Percentiles rank a stretch among this genome's conserved stretches.
Conservation (phyloP, 2,329 filamentous ascomycete species). For the Dactylellina sp. region DNA sequence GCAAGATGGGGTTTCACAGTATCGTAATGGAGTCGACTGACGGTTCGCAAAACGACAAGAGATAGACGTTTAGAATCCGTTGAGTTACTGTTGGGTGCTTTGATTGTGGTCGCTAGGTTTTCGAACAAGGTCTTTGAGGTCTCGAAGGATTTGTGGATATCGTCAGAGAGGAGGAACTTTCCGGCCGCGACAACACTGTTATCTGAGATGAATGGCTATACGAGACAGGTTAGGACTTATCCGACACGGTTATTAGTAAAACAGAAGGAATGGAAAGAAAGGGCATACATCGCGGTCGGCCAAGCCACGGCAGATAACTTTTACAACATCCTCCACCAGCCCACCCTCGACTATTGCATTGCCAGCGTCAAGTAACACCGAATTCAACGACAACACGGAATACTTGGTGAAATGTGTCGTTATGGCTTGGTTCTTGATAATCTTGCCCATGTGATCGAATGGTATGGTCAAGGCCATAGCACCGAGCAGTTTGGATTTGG, state of each 20-base stretch:
- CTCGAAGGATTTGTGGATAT: slow-evolving; percentile 75
- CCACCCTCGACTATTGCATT: slow-evolving; percentile 74
- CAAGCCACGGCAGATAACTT: slow-evolving; percentile 84
- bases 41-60: slow-evolving; percentile 86
- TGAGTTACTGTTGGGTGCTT: slow-evolving; percentile 65
- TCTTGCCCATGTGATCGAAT: slow-evolving; percentile 72
- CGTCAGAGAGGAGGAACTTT: slow-evolving; percentile 82
- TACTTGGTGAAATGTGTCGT: slow-evolving; percentile 79
- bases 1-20: slow-evolving; percentile 83
- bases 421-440: slow-evolving; percentile 80
- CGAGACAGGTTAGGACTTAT: slow-evolving; percentile 3
- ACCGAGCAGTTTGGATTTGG: slow-evolving; percentile 88
- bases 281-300: slow-evolving; percentile 76
- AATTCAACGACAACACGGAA: slow-evolving; percentile 87
- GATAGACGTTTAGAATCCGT: slow-evolving; percentile 83
- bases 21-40: slow-evolving; percentile 79
- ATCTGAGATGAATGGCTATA: slow-evolving; percentile 82
- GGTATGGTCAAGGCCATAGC: slow-evolving; percentile 89
- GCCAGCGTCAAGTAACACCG: slow-evolving; percentile 84
- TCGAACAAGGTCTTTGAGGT: slow-evolving; percentile 83
- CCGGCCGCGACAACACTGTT: slow-evolving; percentile 90
- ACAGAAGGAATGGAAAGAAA: background rate
- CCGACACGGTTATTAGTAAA: slow-evolving; percentile 19
- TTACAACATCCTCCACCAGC: slow-evolving; percentile 78
- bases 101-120: slow-evolving; percentile 78